Percentiles rank a stretch among this genome's conserved stretches.
Evolutionary conservation across 1,284 basidiomycete genomes (phyloP).

Genomic region (Tilletiaria anomala): DNA sequence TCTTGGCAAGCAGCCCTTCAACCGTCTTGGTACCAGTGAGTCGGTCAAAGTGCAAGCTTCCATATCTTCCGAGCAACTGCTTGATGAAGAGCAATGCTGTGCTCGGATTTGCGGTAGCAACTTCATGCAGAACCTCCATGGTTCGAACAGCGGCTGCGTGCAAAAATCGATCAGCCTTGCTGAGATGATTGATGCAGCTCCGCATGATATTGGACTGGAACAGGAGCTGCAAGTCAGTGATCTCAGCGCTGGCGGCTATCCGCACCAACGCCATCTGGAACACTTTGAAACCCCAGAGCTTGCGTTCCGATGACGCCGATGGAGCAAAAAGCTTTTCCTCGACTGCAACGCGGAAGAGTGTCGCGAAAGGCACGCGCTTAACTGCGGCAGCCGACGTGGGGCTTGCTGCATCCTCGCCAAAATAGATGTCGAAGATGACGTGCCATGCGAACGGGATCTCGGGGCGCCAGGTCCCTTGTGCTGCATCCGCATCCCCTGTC

Average conservation of each 20-base stretch:
- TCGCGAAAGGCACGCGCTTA: slow-evolving; percentile 70
- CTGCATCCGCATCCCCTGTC: slow-evolving; percentile 22
- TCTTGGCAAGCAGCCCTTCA: slow-evolving; percentile 63
- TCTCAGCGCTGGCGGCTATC: slow-evolving; percentile 44
- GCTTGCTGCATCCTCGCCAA: no score
- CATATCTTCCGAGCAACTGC: no score
- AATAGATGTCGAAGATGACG: slow-evolving; percentile 59
- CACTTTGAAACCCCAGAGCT: slow-evolving; percentile 90
- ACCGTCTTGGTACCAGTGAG: slow-evolving; percentile 86
- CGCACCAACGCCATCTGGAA: slow-evolving; percentile 66
- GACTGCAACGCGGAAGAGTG: slow-evolving; percentile 76
- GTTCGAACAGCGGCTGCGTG: slow-evolving; percentile 82
- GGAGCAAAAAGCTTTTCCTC: slow-evolving; percentile 81
- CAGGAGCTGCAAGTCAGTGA: slow-evolving; percentile 59
- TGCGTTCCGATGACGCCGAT: slow-evolving; percentile 70
- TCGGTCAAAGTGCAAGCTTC: no score
- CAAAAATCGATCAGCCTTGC: slow-evolving; percentile 68
- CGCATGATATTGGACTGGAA: slow-evolving; percentile 95
- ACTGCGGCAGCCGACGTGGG: no score
- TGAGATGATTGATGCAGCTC: slow-evolving; percentile 87
- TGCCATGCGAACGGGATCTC: slow-evolving; percentile 88
- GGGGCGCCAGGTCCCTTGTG: slow-evolving; percentile 57
- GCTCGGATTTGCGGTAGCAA: no score
- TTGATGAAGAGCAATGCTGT: no score
- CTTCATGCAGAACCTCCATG: no score